Evolutionary conservation across 2,329 filamentous ascomycete genomes (phyloP).

Genomic region (Cladosporium velox): DNA sequence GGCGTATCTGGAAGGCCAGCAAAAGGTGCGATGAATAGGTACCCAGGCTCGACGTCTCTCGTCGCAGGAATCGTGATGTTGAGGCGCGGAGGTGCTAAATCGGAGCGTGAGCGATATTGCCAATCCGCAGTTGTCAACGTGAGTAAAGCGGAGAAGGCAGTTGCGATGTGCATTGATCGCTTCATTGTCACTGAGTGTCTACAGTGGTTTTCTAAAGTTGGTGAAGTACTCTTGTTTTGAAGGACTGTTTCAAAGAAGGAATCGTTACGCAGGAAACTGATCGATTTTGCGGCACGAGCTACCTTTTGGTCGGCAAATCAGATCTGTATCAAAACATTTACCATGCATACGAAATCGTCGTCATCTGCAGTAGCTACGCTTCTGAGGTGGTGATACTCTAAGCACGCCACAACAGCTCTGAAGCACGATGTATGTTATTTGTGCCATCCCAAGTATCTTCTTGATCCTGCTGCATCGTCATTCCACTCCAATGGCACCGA

Average conservation of each 20-base stretch:
- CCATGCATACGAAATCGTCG: not conserved
- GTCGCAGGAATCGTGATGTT: constrained; percentile 36
- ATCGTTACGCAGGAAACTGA: not conserved
- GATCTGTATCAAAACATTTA: not conserved
- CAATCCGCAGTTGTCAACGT: constrained; percentile 53
- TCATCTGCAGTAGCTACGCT: not conserved
- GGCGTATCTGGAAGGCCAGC: constrained; percentile 44
- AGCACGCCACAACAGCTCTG: not conserved
- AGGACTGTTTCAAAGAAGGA: not conserved
- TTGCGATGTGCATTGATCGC: not conserved
- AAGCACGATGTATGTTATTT: not conserved
- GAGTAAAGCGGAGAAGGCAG: not conserved
- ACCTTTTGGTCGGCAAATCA: not conserved
- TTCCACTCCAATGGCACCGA: not conserved
- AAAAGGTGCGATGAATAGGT: constrained; percentile 55
- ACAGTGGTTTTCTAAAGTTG: too few relatives aligned
- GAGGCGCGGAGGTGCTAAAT: constrained; percentile 42
- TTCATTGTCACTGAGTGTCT: not conserved
- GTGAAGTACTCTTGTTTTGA: not conserved
- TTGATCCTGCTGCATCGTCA: not conserved
- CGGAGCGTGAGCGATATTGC: constrained; percentile 49
- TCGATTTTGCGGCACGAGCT: not conserved
- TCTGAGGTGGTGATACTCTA: not conserved
- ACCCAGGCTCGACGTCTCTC: constrained; percentile 47
- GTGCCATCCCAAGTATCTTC: not conserved